phyloP scores from a whole-genome alignment of 768 basidiomycete species.

The Pleurotus citrinopileatus region DNA sequence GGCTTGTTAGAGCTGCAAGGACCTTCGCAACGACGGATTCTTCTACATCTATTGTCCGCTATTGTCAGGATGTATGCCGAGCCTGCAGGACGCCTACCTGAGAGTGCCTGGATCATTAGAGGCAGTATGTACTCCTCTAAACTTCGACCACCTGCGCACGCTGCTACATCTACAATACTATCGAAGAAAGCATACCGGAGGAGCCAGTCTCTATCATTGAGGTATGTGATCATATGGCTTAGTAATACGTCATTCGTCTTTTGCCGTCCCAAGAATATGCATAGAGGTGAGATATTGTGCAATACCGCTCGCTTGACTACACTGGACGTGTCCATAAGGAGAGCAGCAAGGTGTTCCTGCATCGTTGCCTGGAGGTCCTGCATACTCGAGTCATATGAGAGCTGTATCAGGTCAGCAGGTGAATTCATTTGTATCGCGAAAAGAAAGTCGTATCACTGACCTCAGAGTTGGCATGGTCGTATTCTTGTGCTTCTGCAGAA shows the following conservation, averaged over 20 bases:
- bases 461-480: constrained; percentile 80
- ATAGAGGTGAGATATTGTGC: constrained; percentile 82
- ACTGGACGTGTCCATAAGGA: constrained; percentile 86
- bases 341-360: constrained; percentile 81
- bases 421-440: not conserved
- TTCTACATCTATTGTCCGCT: constrained; percentile 70
- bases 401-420: constrained; percentile 39
- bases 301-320: constrained; percentile 91
- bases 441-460: constrained; percentile 32
- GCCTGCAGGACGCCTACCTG: constrained; percentile 52
- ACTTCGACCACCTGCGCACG: constrained; percentile 87
- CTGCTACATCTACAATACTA: constrained; percentile 92
- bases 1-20: constrained; percentile 78
- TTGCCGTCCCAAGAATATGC: constrained; percentile 90
- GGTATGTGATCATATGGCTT: constrained; percentile 83
- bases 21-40: constrained; percentile 93
- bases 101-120: constrained; percentile 91
- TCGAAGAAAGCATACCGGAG: constrained; percentile 92
- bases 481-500: constrained; percentile 61
- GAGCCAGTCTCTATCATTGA: constrained; percentile 92
- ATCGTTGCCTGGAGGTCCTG: constrained; percentile 83
- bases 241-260: constrained; percentile 93
- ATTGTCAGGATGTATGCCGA: not conserved
- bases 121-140: constrained; percentile 97
- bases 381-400: constrained; percentile 86